Conservation (phyloP, 2,329 filamentous ascomycete species). For the Venturia pyrina region DNA sequence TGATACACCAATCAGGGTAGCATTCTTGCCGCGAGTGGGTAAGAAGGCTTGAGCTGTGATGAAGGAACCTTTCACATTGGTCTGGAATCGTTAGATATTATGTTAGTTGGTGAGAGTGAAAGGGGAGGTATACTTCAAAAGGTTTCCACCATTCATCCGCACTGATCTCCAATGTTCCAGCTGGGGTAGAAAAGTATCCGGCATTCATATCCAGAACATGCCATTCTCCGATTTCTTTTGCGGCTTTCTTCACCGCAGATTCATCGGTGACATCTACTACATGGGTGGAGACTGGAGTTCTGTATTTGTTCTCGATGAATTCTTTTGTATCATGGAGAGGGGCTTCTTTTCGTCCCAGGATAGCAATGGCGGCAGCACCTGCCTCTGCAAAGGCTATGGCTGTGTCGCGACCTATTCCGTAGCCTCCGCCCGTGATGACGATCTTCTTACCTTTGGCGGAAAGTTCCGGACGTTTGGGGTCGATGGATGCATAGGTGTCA, state of each 20-base stretch:
- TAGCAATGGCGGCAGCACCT: constrained; percentile 33
- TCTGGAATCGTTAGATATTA: background rate
- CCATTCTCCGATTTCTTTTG: constrained; percentile 8
- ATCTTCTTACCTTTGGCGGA: constrained; percentile 31
- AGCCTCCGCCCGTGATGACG: constrained; percentile 36
- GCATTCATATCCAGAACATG: constrained; percentile 9
- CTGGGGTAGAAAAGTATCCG: background rate
- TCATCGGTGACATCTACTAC: constrained; percentile 8
- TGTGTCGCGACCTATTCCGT: constrained; percentile 36
- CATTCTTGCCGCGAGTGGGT: background rate
- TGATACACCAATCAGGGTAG: background rate
- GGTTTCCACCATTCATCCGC: background rate
- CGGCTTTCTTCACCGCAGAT: constrained; percentile 5
- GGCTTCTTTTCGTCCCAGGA: constrained; percentile 30
- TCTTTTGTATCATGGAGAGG: constrained; percentile 6
- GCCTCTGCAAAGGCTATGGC: constrained; percentile 34
- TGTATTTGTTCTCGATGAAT: constrained; percentile 8
- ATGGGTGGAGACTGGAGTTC: background rate
- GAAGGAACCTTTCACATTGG: constrained; percentile 6
- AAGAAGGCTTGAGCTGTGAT: constrained; percentile 4
- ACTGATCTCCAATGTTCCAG: background rate
- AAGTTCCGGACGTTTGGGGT: constrained; percentile 30
- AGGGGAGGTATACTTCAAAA: background rate
- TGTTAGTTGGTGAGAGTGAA: no score
- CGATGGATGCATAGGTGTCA: constrained; percentile 27